Evolutionary conservation across 164 flowering plant species (phyloP), one percentile per base, ranked within the genome.

Genomic region (grape (Vitis vinifera)): DNA sequence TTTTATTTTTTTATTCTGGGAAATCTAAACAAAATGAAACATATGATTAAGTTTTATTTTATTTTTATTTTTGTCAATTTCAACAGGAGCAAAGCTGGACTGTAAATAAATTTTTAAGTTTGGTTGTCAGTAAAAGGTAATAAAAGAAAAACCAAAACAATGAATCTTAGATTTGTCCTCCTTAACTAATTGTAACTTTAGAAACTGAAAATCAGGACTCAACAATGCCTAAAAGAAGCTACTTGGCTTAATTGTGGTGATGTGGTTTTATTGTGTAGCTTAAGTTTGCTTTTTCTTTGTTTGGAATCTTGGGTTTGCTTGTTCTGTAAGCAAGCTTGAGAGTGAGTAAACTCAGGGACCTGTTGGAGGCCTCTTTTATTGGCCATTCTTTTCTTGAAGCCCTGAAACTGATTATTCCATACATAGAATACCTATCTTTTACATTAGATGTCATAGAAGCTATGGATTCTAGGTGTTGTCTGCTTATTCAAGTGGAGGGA

Each of bases 281-380:
- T 70, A 61, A 60, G 59, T 51, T 71, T 73, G 23, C 55, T 74
- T 71, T 67, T 51, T 49, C n/a, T 71, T 55, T 58, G 69, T 62
- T 15, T 59, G 71, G 87, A 84, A 84, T 75, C 74, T 80, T 51
- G 59, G 53, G 65, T 64, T 79, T 80, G 65, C 87, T 84, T 84
- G 66, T 63, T 51, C 14, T 48, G 50, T 68, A 78, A 82, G 83
- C 75, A 55, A 84, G 76, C 67, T 49, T 71, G 55, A 44, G 57
- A 67, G 56, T 13, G 58, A 31, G 66, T 51, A 47, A 65, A 27
- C 2, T 3, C 68, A 51, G 47, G 31, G 19, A 58, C 10, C 14
- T 63, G 64, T 51, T n/a, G 14, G 30, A 5, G 30, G 53, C 48
- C 61, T 66, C 68, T 74, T 66, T 52, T 37, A 48, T 77, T 65